Evolutionary conservation across 2,329 filamentous ascomycete genomes (phyloP).

Genomic region (Fusarium sp.): DNA sequence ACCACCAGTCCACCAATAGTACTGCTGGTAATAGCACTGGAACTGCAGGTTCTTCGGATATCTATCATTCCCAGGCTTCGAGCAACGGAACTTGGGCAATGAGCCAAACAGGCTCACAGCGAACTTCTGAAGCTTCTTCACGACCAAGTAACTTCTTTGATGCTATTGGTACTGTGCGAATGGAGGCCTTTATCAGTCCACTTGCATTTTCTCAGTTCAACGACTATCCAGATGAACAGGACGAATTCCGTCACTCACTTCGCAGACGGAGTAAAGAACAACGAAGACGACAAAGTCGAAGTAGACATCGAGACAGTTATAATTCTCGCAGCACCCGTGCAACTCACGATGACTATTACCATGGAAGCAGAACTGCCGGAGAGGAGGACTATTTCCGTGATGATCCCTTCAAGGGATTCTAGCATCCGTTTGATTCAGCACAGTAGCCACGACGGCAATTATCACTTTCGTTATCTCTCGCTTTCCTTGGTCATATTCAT

Average conservation of each 20-base stretch:
- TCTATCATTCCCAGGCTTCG: conserved; percentile 65
- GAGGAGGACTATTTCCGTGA: conserved; percentile 68
- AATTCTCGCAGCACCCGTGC: conserved; percentile 55
- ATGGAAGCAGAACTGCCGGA: conserved; percentile 56
- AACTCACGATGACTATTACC: conserved; percentile 58
- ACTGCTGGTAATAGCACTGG: conserved; percentile 65
- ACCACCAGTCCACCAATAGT: conserved; percentile 63
- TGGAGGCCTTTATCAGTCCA: conserved; percentile 93
- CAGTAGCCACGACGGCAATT: conserved; percentile 8
- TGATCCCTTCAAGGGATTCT: conserved; percentile 72
- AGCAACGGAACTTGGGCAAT: conserved; percentile 56
- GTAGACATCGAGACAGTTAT: conserved; percentile 63
- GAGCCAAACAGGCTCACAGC: conserved; percentile 57
- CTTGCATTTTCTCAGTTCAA: conserved; percentile 60
- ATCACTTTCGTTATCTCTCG: conserved; percentile 22
- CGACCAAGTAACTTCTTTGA: conserved; percentile 77
- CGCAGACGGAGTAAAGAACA: conserved; percentile 66
- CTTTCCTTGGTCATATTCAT: conserved; percentile 20
- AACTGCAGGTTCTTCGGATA: conserved; percentile 69
- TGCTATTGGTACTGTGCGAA: conserved; percentile 88
- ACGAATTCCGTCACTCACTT: conserved; percentile 58
- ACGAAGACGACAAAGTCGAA: conserved; percentile 62
- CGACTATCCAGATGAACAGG: conserved; percentile 59
- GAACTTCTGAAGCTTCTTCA: conserved; percentile 66
- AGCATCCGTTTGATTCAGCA: conserved; percentile 24